Conservation (phyloP, 2,329 filamentous ascomycete species). For the Pestalotiopsis sp. region DNA sequence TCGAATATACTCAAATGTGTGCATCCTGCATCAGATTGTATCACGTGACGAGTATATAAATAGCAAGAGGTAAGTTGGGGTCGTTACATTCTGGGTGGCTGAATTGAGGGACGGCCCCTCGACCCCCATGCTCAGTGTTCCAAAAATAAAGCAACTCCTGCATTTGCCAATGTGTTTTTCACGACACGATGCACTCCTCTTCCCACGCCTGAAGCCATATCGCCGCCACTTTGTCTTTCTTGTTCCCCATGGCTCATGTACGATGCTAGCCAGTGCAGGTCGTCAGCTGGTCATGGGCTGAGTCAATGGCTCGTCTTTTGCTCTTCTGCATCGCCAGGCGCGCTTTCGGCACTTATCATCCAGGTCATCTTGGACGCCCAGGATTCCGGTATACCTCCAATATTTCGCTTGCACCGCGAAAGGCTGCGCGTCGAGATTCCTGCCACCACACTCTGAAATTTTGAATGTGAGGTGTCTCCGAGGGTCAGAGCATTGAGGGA, state of each 20-base stretch:
- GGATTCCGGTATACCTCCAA: neutral
- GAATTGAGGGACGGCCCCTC: neutral
- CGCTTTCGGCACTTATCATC: neutral
- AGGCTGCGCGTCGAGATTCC: neutral
- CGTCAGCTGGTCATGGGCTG: neutral
- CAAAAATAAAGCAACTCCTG: slow-evolving; percentile 10
- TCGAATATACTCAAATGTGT: neutral
- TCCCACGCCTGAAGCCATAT: neutral
- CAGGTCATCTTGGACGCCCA: neutral
- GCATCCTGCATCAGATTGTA: neutral
- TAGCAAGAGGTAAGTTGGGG: slow-evolving; percentile 1
- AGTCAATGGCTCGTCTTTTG: neutral
- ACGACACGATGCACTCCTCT: slow-evolving; percentile 4
- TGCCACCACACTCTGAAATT: neutral
- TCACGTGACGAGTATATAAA: slow-evolving; percentile 9
- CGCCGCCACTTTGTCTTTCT: neutral
- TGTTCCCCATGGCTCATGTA: neutral
- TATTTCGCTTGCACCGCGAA: neutral
- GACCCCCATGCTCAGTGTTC: neutral
- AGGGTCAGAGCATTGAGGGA: too few species aligned
- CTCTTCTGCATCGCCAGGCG: neutral
- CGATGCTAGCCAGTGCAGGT: neutral
- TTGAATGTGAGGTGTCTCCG: neutral
- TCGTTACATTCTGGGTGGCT: slow-evolving; percentile 1
- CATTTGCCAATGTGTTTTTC: slow-evolving; percentile 1